Evolutionary conservation across 805 yeast genomes (phyloP).

Genomic region (Trichomonascus vanleenenianus): DNA sequence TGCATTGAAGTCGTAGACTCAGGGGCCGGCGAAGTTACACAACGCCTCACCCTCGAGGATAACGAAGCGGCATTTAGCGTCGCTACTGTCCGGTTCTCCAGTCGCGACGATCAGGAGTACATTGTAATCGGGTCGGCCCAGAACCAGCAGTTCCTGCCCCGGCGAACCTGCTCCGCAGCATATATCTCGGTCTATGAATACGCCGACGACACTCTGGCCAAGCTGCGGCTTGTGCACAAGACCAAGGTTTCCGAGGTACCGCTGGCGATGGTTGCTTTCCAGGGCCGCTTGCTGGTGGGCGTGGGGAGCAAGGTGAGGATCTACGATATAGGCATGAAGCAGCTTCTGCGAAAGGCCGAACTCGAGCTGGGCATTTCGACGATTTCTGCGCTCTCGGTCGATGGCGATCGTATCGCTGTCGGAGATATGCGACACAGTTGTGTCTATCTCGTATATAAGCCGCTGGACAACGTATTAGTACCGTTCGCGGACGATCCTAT

Average conservation of each 20-base stretch:
- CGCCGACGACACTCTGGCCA: too few species aligned
- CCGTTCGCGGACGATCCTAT: conserved; percentile 65
- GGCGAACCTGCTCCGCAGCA: conserved; percentile 15
- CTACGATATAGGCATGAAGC: conserved; percentile 72
- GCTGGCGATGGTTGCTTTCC: conserved; percentile 45
- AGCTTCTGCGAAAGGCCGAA: conserved; percentile 61
- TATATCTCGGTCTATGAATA: conserved; percentile 25
- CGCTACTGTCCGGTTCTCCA: conserved; percentile 28
- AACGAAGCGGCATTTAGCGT: conserved; percentile 39
- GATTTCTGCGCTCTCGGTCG: conserved; percentile 47
- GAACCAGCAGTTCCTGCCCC: conserved; percentile 21
- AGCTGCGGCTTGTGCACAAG: conserved; percentile 40
- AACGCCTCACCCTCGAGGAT: conserved; percentile 37
- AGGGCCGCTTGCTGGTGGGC: conserved; percentile 56
- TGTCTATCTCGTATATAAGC: conserved; percentile 46
- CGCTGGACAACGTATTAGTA: conserved; percentile 36
- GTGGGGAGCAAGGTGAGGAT: conserved; percentile 44
- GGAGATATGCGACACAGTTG: conserved; percentile 70
- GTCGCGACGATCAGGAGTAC: conserved; percentile 14
- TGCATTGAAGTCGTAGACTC: conserved; percentile 45
- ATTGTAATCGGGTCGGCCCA: conserved; percentile 25
- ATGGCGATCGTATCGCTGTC: conserved; percentile 53
- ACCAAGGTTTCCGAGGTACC: conserved; percentile 48
- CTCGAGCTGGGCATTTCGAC: conserved; percentile 29
- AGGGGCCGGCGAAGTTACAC: conserved; percentile 29